A percentile compares a stretch with the other conserved stretches of the same genome.
phyloP scores from a whole-genome alignment of 495 filamentous ascomycete genomes.

The Podospora comata region DNA sequence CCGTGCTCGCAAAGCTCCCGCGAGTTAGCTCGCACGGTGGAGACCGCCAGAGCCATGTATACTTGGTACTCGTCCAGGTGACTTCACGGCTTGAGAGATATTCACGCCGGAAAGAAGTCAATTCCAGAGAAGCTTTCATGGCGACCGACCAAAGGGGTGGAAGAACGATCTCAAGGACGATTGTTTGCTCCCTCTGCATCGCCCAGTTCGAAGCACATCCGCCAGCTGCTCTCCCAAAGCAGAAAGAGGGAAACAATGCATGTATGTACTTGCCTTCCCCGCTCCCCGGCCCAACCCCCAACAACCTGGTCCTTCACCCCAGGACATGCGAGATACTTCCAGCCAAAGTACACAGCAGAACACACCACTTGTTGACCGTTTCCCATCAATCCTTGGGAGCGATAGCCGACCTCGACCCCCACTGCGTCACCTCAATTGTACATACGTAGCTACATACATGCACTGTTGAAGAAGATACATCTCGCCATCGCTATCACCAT shows the following conservation, averaged over 20 bases:
- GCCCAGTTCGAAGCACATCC: not conserved
- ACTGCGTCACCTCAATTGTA: not conserved
- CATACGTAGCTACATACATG: not conserved
- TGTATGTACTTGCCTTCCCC: not conserved
- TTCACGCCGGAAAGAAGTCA: not conserved
- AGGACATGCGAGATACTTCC: constrained; percentile 22
- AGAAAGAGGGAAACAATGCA: not conserved
- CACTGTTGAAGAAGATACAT: not conserved
- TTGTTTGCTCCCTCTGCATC: not conserved
- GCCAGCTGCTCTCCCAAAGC: not conserved
- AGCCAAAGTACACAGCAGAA: constrained; percentile 16
- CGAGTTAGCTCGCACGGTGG: not conserved
- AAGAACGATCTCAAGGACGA: not conserved
- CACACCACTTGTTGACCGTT: not conserved
- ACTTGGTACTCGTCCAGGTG: too few species aligned
- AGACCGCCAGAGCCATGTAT: not conserved
- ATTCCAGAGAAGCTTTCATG: not conserved
- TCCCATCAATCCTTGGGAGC: not conserved
- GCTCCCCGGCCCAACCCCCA: not conserved
- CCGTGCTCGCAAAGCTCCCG: not conserved
- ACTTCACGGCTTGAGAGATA: not conserved
- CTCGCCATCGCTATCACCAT: not conserved
- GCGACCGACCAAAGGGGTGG: not conserved
- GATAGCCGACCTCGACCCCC: constrained; percentile 3
- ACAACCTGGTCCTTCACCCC: constrained; percentile 3